These are phyloP conservation scores for Lavandula angustifolia DNA, from an alignment of 257 asterid species.

Conservation along the genomic window DNA sequence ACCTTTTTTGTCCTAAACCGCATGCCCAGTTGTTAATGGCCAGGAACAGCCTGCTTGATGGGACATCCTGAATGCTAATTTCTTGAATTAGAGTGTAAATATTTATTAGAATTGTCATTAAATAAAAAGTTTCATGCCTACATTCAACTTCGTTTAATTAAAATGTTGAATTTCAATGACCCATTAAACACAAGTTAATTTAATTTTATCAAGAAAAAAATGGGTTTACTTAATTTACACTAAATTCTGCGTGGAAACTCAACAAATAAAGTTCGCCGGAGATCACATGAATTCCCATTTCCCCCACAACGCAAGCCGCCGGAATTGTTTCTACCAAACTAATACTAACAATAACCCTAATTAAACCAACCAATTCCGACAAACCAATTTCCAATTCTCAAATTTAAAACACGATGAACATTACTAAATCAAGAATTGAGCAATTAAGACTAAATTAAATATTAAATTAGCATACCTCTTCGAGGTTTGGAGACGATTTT, in stretches of 20 bases:
- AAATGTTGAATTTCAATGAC: constrained; percentile 9
- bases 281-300: neutral
- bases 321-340: neutral
- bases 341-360: neutral
- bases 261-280: constrained; percentile 28
- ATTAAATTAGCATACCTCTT: constrained; percentile 52
- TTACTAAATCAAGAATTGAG: too few relatives aligned
- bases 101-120: neutral
- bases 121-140: neutral
- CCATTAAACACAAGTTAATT: neutral
- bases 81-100: neutral
- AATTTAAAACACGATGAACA: too few relatives aligned
- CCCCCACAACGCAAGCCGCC: constrained; percentile 9
- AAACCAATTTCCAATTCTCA: neutral
- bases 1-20: constrained; percentile 9
- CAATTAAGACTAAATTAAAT: neutral
- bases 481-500: constrained; percentile 58
- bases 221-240: neutral
- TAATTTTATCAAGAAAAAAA: neutral
- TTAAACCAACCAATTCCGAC: neutral
- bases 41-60: neutral
- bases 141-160: constrained; percentile 13
- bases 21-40: neutral
- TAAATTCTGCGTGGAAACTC: neutral
- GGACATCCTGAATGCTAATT: neutral